These are phyloP conservation scores for Musa troglodytarum DNA, from an alignment of 176 grass and related monocot species.

Conservation along the genomic window DNA sequence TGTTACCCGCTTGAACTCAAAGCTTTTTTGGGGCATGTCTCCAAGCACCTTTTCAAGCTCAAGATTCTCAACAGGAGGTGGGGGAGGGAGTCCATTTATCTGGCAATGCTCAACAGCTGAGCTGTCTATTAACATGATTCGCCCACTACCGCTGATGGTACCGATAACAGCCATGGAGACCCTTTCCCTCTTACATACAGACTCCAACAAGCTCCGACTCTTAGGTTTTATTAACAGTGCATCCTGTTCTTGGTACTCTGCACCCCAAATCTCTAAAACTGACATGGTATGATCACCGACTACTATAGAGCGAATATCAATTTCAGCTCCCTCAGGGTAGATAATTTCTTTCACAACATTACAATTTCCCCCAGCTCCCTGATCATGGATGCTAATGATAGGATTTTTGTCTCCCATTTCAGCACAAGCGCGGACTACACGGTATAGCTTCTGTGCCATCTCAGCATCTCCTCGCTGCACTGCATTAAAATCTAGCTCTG, in stretches of 20 bases:
- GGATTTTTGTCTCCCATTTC: constrained; percentile 86
- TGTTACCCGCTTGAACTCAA: constrained; percentile 51
- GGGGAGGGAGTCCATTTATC: constrained; percentile 37
- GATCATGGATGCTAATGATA: constrained; percentile 95
- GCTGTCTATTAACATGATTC: constrained; percentile 76
- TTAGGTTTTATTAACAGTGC: constrained; percentile 62
- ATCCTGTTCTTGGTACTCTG: constrained; percentile 87
- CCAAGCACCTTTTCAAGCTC: constrained; percentile 89
- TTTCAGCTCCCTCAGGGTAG: constrained; percentile 82
- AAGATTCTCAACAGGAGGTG: constrained; percentile 60
- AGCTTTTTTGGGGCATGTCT: constrained; percentile 90
- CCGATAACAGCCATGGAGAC: constrained; percentile 88
- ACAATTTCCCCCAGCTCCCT: constrained; percentile 92
- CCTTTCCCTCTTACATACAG: constrained; percentile 67
- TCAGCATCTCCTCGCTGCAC: constrained; percentile 93
- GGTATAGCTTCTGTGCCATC: constrained; percentile 91
- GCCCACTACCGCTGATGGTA: constrained; percentile 65
- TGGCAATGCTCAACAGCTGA: constrained; percentile 48
- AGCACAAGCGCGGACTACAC: constrained; percentile 72
- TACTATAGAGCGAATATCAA: constrained; percentile 73
- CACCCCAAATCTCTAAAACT: constrained; percentile 83
- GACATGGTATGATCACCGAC: constrained; percentile 89
- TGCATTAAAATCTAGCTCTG: constrained; percentile 89
- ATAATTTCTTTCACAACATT: constrained; percentile 94
- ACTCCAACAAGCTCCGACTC: constrained; percentile 44